Base-by-base conservation (phyloP, 345 rosid genomes). In the Pugionium cornutum region DNA sequence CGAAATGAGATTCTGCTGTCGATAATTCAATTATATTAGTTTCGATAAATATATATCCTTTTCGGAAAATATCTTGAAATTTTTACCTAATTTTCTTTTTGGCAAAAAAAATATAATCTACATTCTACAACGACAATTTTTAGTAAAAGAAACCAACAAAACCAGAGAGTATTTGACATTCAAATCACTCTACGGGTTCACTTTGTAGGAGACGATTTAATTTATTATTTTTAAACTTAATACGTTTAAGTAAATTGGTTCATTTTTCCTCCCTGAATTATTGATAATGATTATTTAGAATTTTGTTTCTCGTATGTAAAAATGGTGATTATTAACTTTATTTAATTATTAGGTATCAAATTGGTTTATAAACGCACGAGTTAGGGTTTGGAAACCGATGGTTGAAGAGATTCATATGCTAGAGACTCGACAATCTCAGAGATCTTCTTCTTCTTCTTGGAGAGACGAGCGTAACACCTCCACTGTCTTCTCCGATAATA, bases 321-420 rank as follows among this genome's bases (percentile, higher is more conserved):
- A 18, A 0, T 18, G 18, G 18, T 18, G 18, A 18, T 18, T 18
- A 18, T 18, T 18, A 18, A 18, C 18, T 18, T 18, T 18, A 18
- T 18, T 18, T 18, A 18, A 18, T 18, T 18, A 0, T 40, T 40
- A 40, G 97, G 97, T 89, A 49, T 90, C 97, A 0, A 90, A 90
- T 53, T 90, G 97, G 95, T 90, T 90, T 70, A 90, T 90, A 42
- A 88, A 88, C 76, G 97, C 97, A n/a, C 74, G 97, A 68, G 97
- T 90, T 53, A 80, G 97, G 84, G 83, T 90, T 57, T 90, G 97
- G 97, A 90, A 90, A 79, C 97, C 97, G 4, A 88, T 90, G 97
- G 97, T 90, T 45, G 97, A 90, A 77, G 97, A 90, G 78, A 88
- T 90, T 51, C 95, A 88, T 76, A 84, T 27, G 79, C 76, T 90